phyloP scores from a whole-genome alignment of 2,329 filamentous ascomycete species.

The Paracoccidioides lutzii region DNA sequence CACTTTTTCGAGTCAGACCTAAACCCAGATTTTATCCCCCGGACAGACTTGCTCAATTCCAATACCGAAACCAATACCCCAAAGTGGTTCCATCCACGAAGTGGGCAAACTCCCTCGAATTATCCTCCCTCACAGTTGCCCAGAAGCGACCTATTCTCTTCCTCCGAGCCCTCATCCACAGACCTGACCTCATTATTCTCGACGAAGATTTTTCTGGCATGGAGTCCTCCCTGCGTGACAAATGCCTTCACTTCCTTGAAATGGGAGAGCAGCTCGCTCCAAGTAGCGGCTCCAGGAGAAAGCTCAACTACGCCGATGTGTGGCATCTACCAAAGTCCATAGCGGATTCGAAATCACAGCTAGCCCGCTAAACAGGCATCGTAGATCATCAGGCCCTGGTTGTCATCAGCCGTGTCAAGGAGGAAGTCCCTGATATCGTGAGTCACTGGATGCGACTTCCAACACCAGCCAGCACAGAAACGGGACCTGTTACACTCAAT shows the following conservation, averaged over 20 bases:
- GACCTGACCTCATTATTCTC: constrained; percentile 67
- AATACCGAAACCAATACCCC: constrained; percentile 1
- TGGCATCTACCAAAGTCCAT: constrained; percentile 5
- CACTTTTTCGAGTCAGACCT: constrained; percentile 68
- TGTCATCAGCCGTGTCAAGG: constrained; percentile 81
- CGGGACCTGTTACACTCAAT: constrained; percentile 1
- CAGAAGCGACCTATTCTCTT: constrained; percentile 73
- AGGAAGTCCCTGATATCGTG: constrained; percentile 77
- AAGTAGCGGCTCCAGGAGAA: constrained; percentile 13
- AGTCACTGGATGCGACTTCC: constrained; percentile 74
- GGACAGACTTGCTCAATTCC: neutral
- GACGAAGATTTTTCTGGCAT: constrained; percentile 85
- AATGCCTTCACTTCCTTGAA: constrained; percentile 70
- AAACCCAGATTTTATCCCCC: constrained; percentile 37
- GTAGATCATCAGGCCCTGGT: constrained; percentile 63
- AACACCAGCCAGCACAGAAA: constrained; percentile 9
- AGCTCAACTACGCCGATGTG: neutral
- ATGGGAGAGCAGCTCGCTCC: constrained; percentile 39
- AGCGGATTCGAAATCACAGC: constrained; percentile 2
- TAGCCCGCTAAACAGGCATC: constrained; percentile 39
- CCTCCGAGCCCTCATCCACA: constrained; percentile 66
- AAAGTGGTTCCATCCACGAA: no score
- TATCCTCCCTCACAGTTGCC: constrained; percentile 44
- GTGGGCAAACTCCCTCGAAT: constrained; percentile 23
- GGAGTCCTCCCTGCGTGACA: constrained; percentile 68